These are phyloP conservation scores for Oryza longistaminata DNA, from an alignment of 176 grass and related monocot species.

Conservation along the genomic window DNA sequence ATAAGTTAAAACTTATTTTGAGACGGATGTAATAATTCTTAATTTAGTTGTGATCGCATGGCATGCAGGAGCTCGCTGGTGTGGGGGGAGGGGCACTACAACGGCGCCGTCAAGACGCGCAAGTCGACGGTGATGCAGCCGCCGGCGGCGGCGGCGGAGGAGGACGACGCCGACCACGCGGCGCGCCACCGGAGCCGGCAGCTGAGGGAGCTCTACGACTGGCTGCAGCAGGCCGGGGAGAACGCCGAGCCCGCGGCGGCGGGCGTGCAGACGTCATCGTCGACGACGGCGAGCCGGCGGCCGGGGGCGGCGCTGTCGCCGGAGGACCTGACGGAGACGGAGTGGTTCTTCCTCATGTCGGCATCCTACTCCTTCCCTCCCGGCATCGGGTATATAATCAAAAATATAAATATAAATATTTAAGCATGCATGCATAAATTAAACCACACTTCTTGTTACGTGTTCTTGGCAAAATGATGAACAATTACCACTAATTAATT, in stretches of 20 bases:
- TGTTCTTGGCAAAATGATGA: no score
- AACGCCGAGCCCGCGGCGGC: slow-evolving; percentile 21
- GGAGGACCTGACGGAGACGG: slow-evolving; percentile 88
- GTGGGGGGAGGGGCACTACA: slow-evolving; percentile 90
- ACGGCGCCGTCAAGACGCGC: slow-evolving; percentile 81
- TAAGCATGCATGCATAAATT: no score
- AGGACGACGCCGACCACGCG: slow-evolving; percentile 57
- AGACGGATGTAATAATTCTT: no score
- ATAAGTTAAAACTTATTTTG: no score
- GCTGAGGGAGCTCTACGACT: slow-evolving; percentile 80
- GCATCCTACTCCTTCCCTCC: slow-evolving; percentile 84
- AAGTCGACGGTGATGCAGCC: slow-evolving; percentile 63
- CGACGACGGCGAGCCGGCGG: slow-evolving; percentile 27
- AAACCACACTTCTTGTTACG: no score
- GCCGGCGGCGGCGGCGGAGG: slow-evolving; percentile 39
- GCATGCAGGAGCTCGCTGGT: slow-evolving; percentile 50
- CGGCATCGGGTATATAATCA: slow-evolving; percentile 50
- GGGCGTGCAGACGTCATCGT: background rate
- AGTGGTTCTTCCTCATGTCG: slow-evolving; percentile 98
- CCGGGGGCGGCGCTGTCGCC: slow-evolving; percentile 76
- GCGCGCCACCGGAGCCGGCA: slow-evolving; percentile 64
- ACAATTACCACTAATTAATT: no score
- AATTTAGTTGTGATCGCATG: background rate
- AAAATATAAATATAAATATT: no score
- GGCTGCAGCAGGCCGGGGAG: slow-evolving; percentile 44